phyloP scores from a whole-genome alignment of 169 alveolate species.

The Plasmodium relictum region DNA sequence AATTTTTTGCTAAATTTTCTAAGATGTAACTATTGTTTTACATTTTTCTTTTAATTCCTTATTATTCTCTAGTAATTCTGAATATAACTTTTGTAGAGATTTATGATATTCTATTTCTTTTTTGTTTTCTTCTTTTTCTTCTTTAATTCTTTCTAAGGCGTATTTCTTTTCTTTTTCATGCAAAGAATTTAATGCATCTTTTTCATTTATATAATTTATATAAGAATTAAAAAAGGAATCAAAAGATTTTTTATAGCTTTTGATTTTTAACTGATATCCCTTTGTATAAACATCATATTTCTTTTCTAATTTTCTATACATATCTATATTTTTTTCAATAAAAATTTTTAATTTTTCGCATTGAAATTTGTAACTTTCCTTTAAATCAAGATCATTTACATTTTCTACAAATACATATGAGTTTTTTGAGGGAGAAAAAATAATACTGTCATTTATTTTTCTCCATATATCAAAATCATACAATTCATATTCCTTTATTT shows the following conservation, averaged over 20 bases:
- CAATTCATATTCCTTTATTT: background rate
- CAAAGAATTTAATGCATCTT: slow-evolving; percentile 50
- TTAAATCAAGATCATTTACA: slow-evolving; percentile 49
- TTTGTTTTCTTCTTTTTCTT: slow-evolving; percentile 59
- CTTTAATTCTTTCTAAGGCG: slow-evolving; percentile 49
- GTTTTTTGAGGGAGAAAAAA: slow-evolving; percentile 77
- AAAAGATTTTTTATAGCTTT: slow-evolving; percentile 77
- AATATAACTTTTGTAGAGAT: slow-evolving; percentile 76
- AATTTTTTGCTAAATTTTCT: no score
- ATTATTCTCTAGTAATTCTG: slow-evolving; percentile 30
- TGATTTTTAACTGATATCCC: slow-evolving; percentile 43
- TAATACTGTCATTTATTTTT: slow-evolving; percentile 20
- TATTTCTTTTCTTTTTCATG: slow-evolving; percentile 55
- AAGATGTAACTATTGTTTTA: background rate
- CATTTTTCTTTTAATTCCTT: slow-evolving; percentile 8
- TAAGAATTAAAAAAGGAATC: slow-evolving; percentile 25
- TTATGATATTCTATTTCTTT: slow-evolving; percentile 76
- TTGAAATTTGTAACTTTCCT: slow-evolving; percentile 58
- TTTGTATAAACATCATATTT: slow-evolving; percentile 62
- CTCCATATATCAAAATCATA: slow-evolving; percentile 4
- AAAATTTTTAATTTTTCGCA: slow-evolving; percentile 25
- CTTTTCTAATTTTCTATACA: slow-evolving; percentile 41
- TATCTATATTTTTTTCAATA: slow-evolving; percentile 42
- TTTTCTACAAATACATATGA: slow-evolving; percentile 30
- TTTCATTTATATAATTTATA: slow-evolving; percentile 35